A percentile compares a stretch with the other conserved stretches of the same genome.
Evolutionary conservation across 2,329 filamentous ascomycete genomes (phyloP).

Genomic region (Ophioceras dolichostomum): DNA sequence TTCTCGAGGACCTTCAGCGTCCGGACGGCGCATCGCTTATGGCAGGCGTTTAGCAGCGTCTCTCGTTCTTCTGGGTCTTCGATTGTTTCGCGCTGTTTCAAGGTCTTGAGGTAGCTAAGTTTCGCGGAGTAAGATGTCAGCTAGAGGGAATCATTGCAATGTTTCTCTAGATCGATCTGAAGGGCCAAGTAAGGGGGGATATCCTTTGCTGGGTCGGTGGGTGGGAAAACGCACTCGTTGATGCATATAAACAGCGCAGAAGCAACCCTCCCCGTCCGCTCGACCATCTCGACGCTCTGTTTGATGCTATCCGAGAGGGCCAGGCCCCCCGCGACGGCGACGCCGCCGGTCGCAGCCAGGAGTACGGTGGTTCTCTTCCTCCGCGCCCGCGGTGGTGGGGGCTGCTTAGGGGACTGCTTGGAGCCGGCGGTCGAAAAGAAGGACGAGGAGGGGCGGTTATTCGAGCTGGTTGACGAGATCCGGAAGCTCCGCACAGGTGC

Average conservation of each 20-base stretch:
- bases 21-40: conserved; percentile 82
- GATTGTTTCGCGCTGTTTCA: conserved; percentile 55
- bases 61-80: conserved; percentile 53
- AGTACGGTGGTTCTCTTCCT: conserved; percentile 23
- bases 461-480: not conserved
- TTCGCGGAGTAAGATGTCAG: no score
- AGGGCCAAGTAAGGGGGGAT: no score
- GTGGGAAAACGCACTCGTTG: no score
- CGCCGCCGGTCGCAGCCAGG: conserved; percentile 37
- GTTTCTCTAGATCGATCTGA: no score
- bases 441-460: not conserved
- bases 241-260: conserved; percentile 68
- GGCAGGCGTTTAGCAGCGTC: conserved; percentile 67
- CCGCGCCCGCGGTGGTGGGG: conserved; percentile 4
- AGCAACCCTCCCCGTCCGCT: conserved; percentile 69
- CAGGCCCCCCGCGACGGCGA: conserved; percentile 26
- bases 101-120: conserved; percentile 79
- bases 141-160: no score
- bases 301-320: conserved; percentile 59
- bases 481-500: not conserved
- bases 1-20: conserved; percentile 81
- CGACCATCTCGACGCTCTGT: conserved; percentile 60
- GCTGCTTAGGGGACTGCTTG: not conserved
- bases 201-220: no score
- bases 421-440: not conserved